Evolutionary conservation across 108 stramenopile species (phyloP).

Genomic region (Nitzschia sp.): DNA sequence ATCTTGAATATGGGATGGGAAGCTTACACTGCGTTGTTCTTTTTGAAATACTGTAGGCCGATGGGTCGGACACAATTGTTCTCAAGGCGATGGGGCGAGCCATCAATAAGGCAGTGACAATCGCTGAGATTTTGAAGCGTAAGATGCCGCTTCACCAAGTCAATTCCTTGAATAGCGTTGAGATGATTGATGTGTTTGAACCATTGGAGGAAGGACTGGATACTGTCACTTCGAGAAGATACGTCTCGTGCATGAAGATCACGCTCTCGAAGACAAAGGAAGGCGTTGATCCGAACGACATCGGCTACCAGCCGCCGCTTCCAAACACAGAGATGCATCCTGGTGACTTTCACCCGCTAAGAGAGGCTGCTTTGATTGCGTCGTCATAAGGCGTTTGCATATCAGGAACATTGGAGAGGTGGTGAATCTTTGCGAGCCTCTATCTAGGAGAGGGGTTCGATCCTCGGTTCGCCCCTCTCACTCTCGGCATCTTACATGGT

Average conservation of each 20-base stretch:
- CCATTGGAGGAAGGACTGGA: conserved; percentile 88
- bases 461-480: too few relatives aligned
- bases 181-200: conserved; percentile 86
- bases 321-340: conserved; percentile 43
- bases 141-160: conserved; percentile 85
- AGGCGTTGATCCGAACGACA: conserved; percentile 61
- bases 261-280: conserved; percentile 55
- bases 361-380: conserved; percentile 31
- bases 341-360: conserved; percentile 45
- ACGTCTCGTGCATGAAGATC: conserved; percentile 81
- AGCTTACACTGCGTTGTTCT: not conserved
- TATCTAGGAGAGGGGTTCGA: too few relatives aligned
- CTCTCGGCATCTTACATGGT: too few relatives aligned
- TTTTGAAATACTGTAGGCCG: conserved; percentile 34
- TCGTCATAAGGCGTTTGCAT: conserved; percentile 15
- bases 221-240: conserved; percentile 70
- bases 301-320: conserved; percentile 74
- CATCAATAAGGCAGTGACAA: conserved; percentile 90
- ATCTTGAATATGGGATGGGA: too few relatives aligned
- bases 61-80: conserved; percentile 63
- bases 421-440: too few relatives aligned
- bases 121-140: conserved; percentile 85
- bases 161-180: conserved; percentile 64
- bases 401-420: too few relatives aligned
- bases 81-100: conserved; percentile 89